phyloP scores from a whole-genome alignment of 331 rosid genomes.

The Arachis monticola region DNA sequence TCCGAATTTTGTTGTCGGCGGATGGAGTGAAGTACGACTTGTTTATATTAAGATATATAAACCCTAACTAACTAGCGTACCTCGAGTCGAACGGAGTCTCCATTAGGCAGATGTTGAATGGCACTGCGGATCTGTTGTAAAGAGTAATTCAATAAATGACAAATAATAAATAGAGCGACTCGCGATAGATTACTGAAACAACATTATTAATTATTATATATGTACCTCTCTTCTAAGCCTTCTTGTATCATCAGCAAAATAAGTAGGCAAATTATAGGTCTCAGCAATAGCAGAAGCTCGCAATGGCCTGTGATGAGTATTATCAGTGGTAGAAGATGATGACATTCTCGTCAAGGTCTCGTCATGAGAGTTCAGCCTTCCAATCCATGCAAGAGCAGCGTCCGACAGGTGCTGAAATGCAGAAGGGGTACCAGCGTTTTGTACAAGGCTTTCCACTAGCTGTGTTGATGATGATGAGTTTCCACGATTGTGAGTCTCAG shows the following conservation, averaged over 20 bases:
- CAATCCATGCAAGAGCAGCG: not conserved
- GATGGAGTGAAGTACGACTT: no score
- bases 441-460: no score
- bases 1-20: no score
- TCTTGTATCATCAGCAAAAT: not conserved
- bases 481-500: not conserved
- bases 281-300: no score
- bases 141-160: not conserved
- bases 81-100: not conserved
- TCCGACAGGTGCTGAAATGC: not conserved
- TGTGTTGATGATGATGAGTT: no score
- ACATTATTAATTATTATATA: no score
- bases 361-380: not conserved
- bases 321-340: not conserved
- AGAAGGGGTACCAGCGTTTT: not conserved
- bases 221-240: slow-evolving; percentile 1
- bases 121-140: slow-evolving; percentile 21
- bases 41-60: no score
- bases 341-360: not conserved
- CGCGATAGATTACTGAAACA: no score
- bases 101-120: not conserved
- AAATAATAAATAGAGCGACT: no score
- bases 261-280: not conserved
- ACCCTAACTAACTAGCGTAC: slow-evolving; percentile 17
- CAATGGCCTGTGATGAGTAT: no score